Conservation (phyloP, 768 basidiomycete genomes). For the Kwoniella europaea region DNA sequence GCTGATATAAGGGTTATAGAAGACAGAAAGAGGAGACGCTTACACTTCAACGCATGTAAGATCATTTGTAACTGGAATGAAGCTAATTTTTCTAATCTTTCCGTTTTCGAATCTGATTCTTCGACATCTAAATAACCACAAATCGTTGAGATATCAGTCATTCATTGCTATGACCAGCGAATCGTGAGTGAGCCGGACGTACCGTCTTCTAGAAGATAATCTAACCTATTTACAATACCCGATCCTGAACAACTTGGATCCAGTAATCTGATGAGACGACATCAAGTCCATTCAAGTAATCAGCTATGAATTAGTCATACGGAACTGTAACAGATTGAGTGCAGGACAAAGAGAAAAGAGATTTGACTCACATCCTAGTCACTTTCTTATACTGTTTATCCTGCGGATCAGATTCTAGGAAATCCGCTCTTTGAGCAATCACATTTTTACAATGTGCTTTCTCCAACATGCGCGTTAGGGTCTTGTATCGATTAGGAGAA, state of each 20-base stretch:
- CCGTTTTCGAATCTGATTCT: slow-evolving; percentile 62
- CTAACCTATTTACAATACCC: slow-evolving; percentile 86
- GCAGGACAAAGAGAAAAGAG: slow-evolving; percentile 6
- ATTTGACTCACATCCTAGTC: slow-evolving; percentile 78
- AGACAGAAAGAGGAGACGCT: slow-evolving; percentile 37
- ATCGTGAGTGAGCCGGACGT: slow-evolving; percentile 29
- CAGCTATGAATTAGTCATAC: not conserved
- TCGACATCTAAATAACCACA: slow-evolving; percentile 59
- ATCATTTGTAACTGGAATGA: slow-evolving; percentile 89
- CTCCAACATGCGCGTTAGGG: slow-evolving; percentile 81
- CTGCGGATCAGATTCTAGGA: slow-evolving; percentile 74
- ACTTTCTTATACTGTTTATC: slow-evolving; percentile 69
- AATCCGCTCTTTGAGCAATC: slow-evolving; percentile 76
- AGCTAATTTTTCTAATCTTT: slow-evolving; percentile 80
- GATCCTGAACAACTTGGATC: slow-evolving; percentile 97
- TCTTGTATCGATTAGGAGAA: slow-evolving; percentile 78
- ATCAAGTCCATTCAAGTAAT: not conserved
- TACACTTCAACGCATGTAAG: slow-evolving; percentile 93
- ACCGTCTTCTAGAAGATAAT: slow-evolving; percentile 80
- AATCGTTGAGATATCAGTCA: slow-evolving; percentile 60
- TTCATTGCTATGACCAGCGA: not conserved
- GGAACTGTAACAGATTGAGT: too few relatives aligned
- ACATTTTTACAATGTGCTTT: slow-evolving; percentile 84
- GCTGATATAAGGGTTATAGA: not conserved
- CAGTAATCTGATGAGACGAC: slow-evolving; percentile 66